Base-by-base conservation (phyloP, 176 grass and related monocot genomes). In the Paspalum vaginatum region DNA sequence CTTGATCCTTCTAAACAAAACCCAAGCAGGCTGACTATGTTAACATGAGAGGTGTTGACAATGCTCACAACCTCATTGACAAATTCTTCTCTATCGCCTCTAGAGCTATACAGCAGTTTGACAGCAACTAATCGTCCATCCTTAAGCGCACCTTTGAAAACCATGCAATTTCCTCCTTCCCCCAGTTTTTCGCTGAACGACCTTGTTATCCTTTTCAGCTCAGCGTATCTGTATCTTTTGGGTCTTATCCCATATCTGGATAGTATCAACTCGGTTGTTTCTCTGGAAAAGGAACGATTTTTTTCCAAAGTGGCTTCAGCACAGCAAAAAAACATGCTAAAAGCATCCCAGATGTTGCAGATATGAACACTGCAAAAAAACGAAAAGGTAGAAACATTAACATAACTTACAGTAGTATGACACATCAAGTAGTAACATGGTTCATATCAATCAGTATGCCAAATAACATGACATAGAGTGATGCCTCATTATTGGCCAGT, bases 1-100 rank as follows among this genome's bases (percentile, higher is more conserved):
- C 15, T 82, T 40, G 68, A 72, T 62, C 68, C 79, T 63, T 73
- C 56, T 49, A 82, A 62, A 82, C 79, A 82, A 63, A 73, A 72
- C 4, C 68, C 68, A 52, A 82, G 27, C 25, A 74, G 9, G 4
- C 80, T 52, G 51, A 74, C 80, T 18, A 71, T 80, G 64, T 81
- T 85, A 58, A 79, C 67, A 57, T 79, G 75, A 41, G 53, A 85
- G 57, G 75, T 60, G 16, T 49, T 72, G 18, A 32, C 68, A 22
- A 81, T 82, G 46, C 80, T 82, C 39, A 82, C 37, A 52, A 82
- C 68, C 68, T 82, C 68, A 25, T 63, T 63, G 7, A 73, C 12
- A 82, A 63, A 64, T 51, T 70, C 56, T 1, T 82, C 79, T 15
- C 55, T 13, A 9, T 82, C 21, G 1, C 68, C 46, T 25, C 57